A percentile compares a stretch with the other conserved stretches of the same genome.
These are phyloP conservation scores for Oehlia diaphana DNA, from an alignment of 192 early-diverging fungal genomes.

Conservation along the genomic window DNA sequence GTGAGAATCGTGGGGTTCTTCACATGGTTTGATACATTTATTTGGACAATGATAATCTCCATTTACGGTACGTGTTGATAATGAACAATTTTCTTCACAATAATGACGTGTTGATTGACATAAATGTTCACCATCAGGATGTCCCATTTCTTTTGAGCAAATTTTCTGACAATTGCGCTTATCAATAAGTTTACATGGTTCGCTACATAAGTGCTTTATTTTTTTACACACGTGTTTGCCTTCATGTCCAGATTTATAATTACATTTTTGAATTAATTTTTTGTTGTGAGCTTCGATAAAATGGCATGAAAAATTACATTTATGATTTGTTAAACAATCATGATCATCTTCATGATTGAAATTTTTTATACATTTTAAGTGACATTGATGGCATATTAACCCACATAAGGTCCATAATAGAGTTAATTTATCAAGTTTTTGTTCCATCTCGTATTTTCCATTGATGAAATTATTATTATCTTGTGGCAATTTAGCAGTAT, in stretches of 20 bases:
- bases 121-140: constrained; percentile 25
- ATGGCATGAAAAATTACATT: constrained; percentile 15
- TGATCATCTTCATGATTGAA: constrained; percentile 6
- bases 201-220: background rate
- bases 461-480: constrained; percentile 16
- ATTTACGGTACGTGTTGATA: background rate
- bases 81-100: constrained; percentile 29
- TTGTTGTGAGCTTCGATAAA: constrained; percentile 15
- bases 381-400: constrained; percentile 8
- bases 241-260: constrained; percentile 14
- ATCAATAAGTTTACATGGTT: background rate
- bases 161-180: constrained; percentile 21
- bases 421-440: constrained; percentile 16
- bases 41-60: constrained; percentile 20
- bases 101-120: constrained; percentile 29
- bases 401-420: constrained; percentile 18
- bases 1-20: constrained; percentile 5
- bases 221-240: constrained; percentile 15
- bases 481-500: background rate
- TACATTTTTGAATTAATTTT: constrained; percentile 1
- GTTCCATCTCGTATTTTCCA: background rate
- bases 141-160: constrained; percentile 28
- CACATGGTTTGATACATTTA: constrained; percentile 24
- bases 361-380: constrained; percentile 21
- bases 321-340: constrained; percentile 31